A percentile compares a stretch with the other conserved stretches of the same genome.
Conservation (phyloP, 176 grass and related monocot species). For the Oryza rufipogon region DNA sequence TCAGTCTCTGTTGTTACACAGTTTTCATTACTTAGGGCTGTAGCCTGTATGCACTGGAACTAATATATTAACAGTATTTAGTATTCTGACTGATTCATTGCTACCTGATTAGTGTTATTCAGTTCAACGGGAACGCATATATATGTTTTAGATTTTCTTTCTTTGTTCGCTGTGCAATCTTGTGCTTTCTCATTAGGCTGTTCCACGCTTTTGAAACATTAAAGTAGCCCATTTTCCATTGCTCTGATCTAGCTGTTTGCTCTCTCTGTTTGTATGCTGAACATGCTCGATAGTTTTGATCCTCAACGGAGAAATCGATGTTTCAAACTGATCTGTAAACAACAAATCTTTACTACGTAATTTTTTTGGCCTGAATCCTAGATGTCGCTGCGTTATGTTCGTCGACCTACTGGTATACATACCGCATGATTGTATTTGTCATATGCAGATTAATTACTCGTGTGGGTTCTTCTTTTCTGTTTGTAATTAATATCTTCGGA, state of each 20-base stretch:
- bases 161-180: neutral
- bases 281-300: too few species aligned
- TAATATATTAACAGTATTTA: neutral
- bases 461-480: too few species aligned
- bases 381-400: neutral
- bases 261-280: too few species aligned
- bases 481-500: neutral
- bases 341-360: neutral
- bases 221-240: too few species aligned
- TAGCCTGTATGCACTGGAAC: neutral
- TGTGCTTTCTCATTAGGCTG: neutral
- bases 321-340: too few species aligned
- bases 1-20: neutral
- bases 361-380: neutral
- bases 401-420: neutral
- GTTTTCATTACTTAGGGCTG: neutral
- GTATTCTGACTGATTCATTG: neutral
- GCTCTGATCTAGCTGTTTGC: too few species aligned
- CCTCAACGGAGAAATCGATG: too few species aligned
- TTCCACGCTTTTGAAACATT: neutral
- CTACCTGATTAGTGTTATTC: neutral
- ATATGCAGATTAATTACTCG: neutral
- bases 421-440: neutral
- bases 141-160: neutral
- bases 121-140: neutral